phyloP scores from a whole-genome alignment of 768 basidiomycete genomes.

The Pleurotus citrinopileatus region DNA sequence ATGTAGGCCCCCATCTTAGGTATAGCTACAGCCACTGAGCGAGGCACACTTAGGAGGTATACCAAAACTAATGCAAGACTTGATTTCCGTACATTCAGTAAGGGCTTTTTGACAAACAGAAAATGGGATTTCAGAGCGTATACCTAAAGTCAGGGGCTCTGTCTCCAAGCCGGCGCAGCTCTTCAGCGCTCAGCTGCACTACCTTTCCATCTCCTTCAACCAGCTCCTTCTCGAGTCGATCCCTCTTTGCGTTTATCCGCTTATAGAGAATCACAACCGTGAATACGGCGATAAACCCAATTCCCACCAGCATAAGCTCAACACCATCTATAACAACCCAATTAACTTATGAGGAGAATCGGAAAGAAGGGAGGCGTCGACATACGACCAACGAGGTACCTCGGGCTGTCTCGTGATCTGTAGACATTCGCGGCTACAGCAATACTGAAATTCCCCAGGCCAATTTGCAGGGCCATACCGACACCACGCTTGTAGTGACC shows the following conservation, averaged over 20 bases:
- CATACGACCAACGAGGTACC: slow-evolving; percentile 63
- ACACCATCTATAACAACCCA: neutral
- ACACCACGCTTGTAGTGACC: slow-evolving; percentile 72
- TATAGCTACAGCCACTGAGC: too few species aligned
- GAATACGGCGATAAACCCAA: neutral
- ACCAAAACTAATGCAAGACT: too few species aligned
- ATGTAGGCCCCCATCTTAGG: too few species aligned
- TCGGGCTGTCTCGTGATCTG: slow-evolving; percentile 54
- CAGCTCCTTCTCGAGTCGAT: neutral
- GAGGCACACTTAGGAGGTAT: too few species aligned
- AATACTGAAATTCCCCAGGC: slow-evolving; percentile 65
- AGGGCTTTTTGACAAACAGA: too few species aligned
- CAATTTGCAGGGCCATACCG: slow-evolving; percentile 68
- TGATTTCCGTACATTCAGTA: too few species aligned
- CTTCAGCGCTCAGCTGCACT: neutral
- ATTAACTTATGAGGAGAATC: neutral
- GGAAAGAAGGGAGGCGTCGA: neutral
- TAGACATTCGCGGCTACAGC: slow-evolving; percentile 66
- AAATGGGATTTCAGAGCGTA: neutral
- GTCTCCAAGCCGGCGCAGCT: neutral
- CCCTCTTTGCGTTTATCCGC: neutral
- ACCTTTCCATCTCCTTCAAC: neutral
- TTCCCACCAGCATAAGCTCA: neutral
- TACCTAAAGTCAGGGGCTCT: neutral
- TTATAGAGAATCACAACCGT: neutral